These are phyloP conservation scores for Panaeolus cyanescens DNA, from an alignment of 768 basidiomycete species.

Conservation along the genomic window DNA sequence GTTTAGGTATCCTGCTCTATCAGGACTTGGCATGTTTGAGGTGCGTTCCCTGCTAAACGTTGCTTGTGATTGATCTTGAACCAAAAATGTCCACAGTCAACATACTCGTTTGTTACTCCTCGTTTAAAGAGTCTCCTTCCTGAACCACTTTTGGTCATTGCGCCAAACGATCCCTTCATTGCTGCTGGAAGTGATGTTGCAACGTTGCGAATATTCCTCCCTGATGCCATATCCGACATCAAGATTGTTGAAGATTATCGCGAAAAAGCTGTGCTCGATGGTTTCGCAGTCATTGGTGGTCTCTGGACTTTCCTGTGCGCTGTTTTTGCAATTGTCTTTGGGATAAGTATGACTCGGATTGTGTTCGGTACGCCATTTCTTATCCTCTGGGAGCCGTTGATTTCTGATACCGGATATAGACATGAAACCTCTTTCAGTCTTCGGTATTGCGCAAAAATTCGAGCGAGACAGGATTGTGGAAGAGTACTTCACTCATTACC, in stretches of 20 bases:
- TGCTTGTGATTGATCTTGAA: background rate
- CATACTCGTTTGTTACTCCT: constrained; percentile 11
- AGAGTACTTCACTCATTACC: constrained; percentile 3
- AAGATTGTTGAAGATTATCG: constrained; percentile 16
- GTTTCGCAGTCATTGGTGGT: constrained; percentile 23
- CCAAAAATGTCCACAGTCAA: constrained; percentile 2
- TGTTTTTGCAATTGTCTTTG: constrained; percentile 20
- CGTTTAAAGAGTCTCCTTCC: constrained; percentile 9
- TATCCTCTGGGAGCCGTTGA: no score
- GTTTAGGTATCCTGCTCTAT: background rate
- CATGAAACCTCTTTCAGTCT: constrained; percentile 7
- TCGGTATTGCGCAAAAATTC: constrained; percentile 5
- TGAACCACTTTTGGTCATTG: constrained; percentile 19
- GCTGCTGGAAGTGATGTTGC: constrained; percentile 7
- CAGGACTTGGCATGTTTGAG: background rate
- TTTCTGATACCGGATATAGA: no score
- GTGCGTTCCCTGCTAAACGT: background rate
- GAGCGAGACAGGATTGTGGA: constrained; percentile 3
- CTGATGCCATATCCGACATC: constrained; percentile 12
- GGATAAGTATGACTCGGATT: constrained; percentile 15
- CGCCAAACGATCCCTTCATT: constrained; percentile 4
- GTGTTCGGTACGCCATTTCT: no score
- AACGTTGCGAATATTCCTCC: constrained; percentile 14
- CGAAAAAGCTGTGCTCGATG: constrained; percentile 16
- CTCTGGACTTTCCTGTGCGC: constrained; percentile 23